These are phyloP conservation scores for Leishmania aethiopica DNA, from an alignment of 208 protist species.

Conservation along the genomic window DNA sequence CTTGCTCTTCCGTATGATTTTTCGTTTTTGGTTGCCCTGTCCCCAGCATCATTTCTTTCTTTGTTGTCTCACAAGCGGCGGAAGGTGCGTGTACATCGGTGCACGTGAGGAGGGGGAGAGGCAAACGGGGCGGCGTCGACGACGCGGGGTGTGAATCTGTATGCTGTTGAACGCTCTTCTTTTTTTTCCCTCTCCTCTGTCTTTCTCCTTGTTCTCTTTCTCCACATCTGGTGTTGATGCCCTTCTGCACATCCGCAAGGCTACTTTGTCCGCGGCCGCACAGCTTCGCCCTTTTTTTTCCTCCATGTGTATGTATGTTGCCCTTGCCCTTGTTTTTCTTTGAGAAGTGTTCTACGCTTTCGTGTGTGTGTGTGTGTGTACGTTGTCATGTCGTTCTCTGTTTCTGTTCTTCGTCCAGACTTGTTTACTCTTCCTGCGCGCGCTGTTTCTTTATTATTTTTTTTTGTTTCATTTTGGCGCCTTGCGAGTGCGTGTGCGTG, in stretches of 20 bases:
- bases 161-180: background rate
- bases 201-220: background rate
- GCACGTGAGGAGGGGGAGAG: background rate
- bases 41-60: background rate
- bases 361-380: background rate
- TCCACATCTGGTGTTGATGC: background rate
- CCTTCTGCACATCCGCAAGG: background rate
- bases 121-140: background rate
- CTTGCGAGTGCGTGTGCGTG: too few species aligned
- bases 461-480: background rate
- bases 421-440: background rate
- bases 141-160: background rate
- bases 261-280: background rate
- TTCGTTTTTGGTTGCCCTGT: background rate
- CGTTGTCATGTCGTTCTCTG: background rate
- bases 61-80: background rate
- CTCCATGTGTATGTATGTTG: background rate
- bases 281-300: background rate
- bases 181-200: background rate
- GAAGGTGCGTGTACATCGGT: background rate
- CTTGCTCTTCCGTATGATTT: background rate
- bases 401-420: background rate
- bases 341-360: background rate
- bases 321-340: background rate
- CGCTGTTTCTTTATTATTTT: background rate